phyloP scores from a whole-genome alignment of 1,284 basidiomycete genomes.

The Volvariella volvacea region DNA sequence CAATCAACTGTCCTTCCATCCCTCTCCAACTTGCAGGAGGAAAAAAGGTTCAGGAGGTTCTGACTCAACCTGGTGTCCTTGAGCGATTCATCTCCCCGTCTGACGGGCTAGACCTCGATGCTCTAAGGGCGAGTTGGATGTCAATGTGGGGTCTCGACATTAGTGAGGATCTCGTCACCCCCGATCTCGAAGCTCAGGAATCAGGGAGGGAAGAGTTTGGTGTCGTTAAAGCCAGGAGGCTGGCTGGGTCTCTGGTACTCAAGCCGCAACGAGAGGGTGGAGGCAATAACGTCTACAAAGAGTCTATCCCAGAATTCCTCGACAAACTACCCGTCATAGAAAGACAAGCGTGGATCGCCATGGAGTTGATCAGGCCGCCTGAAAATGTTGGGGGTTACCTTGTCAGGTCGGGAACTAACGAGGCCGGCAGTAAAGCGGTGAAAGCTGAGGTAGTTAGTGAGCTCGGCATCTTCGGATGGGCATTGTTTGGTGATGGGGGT shows the following conservation, averaged over 20 bases:
- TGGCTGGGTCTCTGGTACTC: slow-evolving; percentile 66
- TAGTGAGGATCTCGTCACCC: slow-evolving; percentile 30
- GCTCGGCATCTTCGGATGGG: slow-evolving; percentile 89
- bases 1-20: slow-evolving; percentile 92
- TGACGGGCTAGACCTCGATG: slow-evolving; percentile 36
- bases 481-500: slow-evolving; percentile 74
- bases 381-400: slow-evolving; percentile 63
- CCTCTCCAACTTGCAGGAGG: slow-evolving; percentile 91
- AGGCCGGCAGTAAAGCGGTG: slow-evolving; percentile 23
- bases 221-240: slow-evolving; percentile 44
- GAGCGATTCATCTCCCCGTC: slow-evolving; percentile 57
- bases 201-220: slow-evolving; percentile 30
- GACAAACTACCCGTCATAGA: slow-evolving; percentile 49
- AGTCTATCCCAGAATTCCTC: slow-evolving; percentile 76
- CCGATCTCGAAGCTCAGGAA: slow-evolving; percentile 17
- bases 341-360: slow-evolving; percentile 85
- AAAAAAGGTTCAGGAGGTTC: slow-evolving; percentile 93
- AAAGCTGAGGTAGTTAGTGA: slow-evolving; percentile 81
- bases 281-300: slow-evolving; percentile 93
- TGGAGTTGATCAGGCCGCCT: slow-evolving; percentile 86
- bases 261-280: slow-evolving; percentile 98
- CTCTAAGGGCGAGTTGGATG: slow-evolving; percentile 69
- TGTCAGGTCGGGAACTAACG: slow-evolving; percentile 49
- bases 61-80: slow-evolving; percentile 70
- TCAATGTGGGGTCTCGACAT: slow-evolving; percentile 74